These are phyloP conservation scores for Raddia distichophylla DNA, from an alignment of 176 grass and related monocot species.

Conservation along the genomic window DNA sequence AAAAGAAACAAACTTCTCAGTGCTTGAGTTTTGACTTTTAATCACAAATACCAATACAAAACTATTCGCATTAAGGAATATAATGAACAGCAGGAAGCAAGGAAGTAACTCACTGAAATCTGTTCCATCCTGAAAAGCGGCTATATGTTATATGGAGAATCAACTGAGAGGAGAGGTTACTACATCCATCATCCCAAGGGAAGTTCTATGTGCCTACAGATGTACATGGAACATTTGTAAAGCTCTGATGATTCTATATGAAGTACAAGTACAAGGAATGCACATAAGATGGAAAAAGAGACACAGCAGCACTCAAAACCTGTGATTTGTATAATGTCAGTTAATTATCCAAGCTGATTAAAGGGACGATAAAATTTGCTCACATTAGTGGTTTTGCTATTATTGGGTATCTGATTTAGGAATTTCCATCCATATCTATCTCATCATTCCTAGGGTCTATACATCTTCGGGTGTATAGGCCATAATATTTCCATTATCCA, in stretches of 20 bases:
- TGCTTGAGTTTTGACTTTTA: slow-evolving; percentile 15
- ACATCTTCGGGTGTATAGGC: too few species aligned
- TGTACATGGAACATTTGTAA: slow-evolving; percentile 18
- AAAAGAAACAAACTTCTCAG: slow-evolving; percentile 4
- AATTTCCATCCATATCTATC: background rate
- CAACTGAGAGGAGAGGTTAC: background rate
- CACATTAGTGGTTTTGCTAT: background rate
- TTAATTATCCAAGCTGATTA: background rate
- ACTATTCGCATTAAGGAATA: background rate
- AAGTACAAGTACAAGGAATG: background rate
- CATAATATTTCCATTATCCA: too few species aligned
- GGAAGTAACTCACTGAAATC: slow-evolving; percentile 44
- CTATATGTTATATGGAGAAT: background rate
- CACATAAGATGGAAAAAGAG: background rate
- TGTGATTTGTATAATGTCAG: background rate
- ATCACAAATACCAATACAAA: slow-evolving; percentile 1
- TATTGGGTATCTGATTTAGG: background rate
- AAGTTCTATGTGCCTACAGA: slow-evolving; percentile 35
- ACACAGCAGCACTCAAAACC: background rate
- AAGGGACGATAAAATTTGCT: background rate
- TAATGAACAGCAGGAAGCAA: slow-evolving; percentile 16
- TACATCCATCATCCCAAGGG: slow-evolving; percentile 29
- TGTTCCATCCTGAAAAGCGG: slow-evolving; percentile 44
- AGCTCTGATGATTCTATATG: background rate
- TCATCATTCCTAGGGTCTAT: background rate